phyloP scores from a whole-genome alignment of 1,139 yeast species.

The Wickerhamiella infanticola region DNA sequence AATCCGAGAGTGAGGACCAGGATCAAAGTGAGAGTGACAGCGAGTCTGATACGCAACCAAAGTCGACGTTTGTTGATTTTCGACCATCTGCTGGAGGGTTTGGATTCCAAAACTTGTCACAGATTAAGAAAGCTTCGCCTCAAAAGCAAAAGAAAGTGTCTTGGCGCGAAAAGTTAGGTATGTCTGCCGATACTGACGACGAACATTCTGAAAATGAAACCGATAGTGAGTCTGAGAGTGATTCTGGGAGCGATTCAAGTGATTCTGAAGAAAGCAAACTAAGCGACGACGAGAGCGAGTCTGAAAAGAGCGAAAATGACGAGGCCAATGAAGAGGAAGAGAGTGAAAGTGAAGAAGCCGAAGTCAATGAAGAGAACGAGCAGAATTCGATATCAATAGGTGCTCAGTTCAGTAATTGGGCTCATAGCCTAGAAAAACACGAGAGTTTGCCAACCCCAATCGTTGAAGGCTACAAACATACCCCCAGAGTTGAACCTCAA shows the following conservation, averaged over 20 bases:
- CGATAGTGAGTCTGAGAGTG: slow-evolving; percentile 10
- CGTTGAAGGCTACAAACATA: slow-evolving; percentile 19
- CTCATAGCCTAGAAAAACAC: slow-evolving; percentile 25
- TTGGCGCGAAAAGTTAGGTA: slow-evolving; percentile 43
- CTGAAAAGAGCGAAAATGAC: not conserved
- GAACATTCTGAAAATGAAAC: slow-evolving; percentile 12
- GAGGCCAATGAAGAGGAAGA: slow-evolving; percentile 8
- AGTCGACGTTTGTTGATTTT: slow-evolving; percentile 52
- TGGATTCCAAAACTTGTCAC: slow-evolving; percentile 46
- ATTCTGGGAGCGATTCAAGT: slow-evolving; percentile 7
- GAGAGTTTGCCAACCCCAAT: slow-evolving; percentile 14
- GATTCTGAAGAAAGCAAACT: slow-evolving; percentile 9
- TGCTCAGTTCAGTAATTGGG: slow-evolving; percentile 40
- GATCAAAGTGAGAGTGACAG: slow-evolving; percentile 4
- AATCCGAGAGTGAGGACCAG: not conserved
- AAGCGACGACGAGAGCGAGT: slow-evolving; percentile 3
- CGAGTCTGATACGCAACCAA: slow-evolving; percentile 8
- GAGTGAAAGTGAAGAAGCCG: slow-evolving; percentile 15
- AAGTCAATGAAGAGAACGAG: slow-evolving; percentile 16
- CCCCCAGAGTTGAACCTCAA: slow-evolving; percentile 24
- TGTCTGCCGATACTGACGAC: slow-evolving; percentile 24
- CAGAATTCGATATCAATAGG: slow-evolving; percentile 24
- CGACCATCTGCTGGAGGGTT: slow-evolving; percentile 56
- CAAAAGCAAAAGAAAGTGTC: slow-evolving; percentile 31
- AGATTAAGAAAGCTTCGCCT: slow-evolving; percentile 24